A percentile compares a stretch with the other conserved stretches of the same genome.
These are phyloP conservation scores for Nephelium lappaceum DNA, from an alignment of 345 rosid genomes.

Conservation along the genomic window DNA sequence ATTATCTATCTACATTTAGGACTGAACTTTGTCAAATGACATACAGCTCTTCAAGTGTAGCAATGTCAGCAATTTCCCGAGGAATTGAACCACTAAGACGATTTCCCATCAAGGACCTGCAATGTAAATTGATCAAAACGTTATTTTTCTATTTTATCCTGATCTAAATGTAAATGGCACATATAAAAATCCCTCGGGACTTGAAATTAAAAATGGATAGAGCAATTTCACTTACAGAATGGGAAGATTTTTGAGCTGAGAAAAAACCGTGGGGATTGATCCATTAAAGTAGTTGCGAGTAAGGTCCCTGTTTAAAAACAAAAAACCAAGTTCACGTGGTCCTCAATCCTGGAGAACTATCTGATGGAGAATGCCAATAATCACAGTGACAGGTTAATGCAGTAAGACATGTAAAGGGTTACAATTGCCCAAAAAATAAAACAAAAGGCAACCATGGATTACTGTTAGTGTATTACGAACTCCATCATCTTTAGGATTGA, in stretches of 20 bases:
- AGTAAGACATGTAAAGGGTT: not conserved
- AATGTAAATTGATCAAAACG: conserved; percentile 1
- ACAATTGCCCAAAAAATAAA: too few relatives aligned
- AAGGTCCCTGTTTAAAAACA: conserved; percentile 56
- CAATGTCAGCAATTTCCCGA: conserved; percentile 50
- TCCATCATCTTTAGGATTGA: too few relatives aligned
- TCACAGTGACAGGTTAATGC: not conserved
- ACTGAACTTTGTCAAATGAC: conserved; percentile 15
- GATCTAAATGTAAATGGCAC: conserved; percentile 2
- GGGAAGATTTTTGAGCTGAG: conserved; percentile 47
- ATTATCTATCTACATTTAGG: not conserved
- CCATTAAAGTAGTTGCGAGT: conserved; percentile 71
- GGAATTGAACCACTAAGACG: conserved; percentile 70
- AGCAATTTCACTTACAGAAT: not conserved
- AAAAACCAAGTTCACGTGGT: not conserved
- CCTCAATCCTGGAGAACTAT: not conserved
- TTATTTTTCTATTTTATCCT: not conserved
- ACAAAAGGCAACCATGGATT: too few relatives aligned
- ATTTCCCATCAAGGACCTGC: conserved; percentile 64
- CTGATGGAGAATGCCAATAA: not conserved
- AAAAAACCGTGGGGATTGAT: conserved; percentile 59
- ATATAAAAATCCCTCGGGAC: not conserved
- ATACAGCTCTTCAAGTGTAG: conserved; percentile 64
- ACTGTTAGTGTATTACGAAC: too few relatives aligned
- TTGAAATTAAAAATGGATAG: not conserved